Conservation (phyloP, 176 grass and related monocot genomes). For the Alloteropsis semialata region DNA sequence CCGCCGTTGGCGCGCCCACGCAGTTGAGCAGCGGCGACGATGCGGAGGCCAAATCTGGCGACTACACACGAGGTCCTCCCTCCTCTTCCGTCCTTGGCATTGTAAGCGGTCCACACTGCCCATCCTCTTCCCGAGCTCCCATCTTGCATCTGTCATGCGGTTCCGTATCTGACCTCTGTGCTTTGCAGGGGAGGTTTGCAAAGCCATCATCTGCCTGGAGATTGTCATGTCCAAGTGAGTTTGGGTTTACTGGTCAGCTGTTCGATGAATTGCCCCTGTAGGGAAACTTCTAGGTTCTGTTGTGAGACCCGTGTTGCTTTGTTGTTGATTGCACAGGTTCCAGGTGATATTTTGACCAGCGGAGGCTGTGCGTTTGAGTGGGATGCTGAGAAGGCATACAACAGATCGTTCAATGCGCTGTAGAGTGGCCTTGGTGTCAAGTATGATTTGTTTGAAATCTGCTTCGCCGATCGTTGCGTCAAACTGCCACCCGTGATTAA, state of each 20-base stretch:
- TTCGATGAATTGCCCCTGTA: conserved; percentile 30
- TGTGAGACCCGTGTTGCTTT: neutral
- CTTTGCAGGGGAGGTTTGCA: conserved; percentile 79
- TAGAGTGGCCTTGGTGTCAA: conserved; percentile 93
- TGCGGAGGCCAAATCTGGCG: too few species aligned
- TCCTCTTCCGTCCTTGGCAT: conserved; percentile 90
- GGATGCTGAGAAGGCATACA: conserved; percentile 95
- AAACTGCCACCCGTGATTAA: neutral
- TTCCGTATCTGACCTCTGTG: neutral
- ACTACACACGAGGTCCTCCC: too few species aligned
- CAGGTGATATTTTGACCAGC: conserved; percentile 78
- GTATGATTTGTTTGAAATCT: conserved; percentile 25
- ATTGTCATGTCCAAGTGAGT: conserved; percentile 83
- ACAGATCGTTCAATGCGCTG: conserved; percentile 82
- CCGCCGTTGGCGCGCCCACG: too few species aligned
- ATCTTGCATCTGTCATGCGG: neutral
- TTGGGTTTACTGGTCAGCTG: neutral
- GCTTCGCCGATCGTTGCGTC: neutral
- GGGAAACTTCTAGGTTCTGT: neutral
- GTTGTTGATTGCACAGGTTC: conserved; percentile 27
- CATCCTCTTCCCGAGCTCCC: neutral
- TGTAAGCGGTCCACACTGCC: neutral
- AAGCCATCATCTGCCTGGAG: conserved; percentile 94
- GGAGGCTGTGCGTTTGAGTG: conserved; percentile 77
- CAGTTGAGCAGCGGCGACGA: too few species aligned